phyloP scores from a whole-genome alignment of 2,329 filamentous ascomycete genomes.

The Phaeoacremonium minimum region DNA sequence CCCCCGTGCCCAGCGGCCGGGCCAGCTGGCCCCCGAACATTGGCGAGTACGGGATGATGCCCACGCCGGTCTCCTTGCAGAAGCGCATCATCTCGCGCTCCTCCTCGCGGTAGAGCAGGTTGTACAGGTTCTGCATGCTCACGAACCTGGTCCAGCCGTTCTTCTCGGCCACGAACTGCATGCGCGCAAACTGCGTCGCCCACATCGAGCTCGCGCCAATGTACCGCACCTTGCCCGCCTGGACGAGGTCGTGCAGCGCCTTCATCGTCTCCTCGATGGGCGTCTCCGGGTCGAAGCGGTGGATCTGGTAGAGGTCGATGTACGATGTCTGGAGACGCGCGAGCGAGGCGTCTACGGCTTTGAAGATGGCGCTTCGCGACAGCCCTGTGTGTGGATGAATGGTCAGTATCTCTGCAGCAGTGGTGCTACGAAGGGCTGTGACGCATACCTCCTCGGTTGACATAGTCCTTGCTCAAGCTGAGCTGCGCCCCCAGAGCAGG shows the following conservation, averaged over 20 bases:
- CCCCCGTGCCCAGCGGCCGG: conserved; percentile 14
- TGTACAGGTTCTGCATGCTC: conserved; percentile 51
- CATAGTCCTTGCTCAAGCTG: conserved; percentile 29
- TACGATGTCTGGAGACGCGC: conserved; percentile 26
- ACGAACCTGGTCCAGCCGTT: conserved; percentile 58
- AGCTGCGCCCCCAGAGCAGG: conserved; percentile 15
- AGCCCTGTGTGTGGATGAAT: conserved; percentile 19
- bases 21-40: conserved; percentile 23
- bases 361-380: conserved; percentile 31
- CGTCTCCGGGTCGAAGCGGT: conserved; percentile 51
- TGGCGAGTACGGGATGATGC: conserved; percentile 32
- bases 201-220: conserved; percentile 49
- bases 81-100: conserved; percentile 16
- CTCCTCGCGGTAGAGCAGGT: conserved; percentile 2
- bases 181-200: conserved; percentile 45
- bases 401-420: no score
- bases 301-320: conserved; percentile 55
- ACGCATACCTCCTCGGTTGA: conserved; percentile 19
- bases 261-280: conserved; percentile 59
- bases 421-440: no score
- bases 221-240: conserved; percentile 53
- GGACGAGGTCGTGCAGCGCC: conserved; percentile 55
- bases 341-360: conserved; percentile 30
- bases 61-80: conserved; percentile 24
- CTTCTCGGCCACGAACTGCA: conserved; percentile 53